phyloP scores from a whole-genome alignment of 1,284 basidiomycete genomes.

The Amylostereum areolatum region DNA sequence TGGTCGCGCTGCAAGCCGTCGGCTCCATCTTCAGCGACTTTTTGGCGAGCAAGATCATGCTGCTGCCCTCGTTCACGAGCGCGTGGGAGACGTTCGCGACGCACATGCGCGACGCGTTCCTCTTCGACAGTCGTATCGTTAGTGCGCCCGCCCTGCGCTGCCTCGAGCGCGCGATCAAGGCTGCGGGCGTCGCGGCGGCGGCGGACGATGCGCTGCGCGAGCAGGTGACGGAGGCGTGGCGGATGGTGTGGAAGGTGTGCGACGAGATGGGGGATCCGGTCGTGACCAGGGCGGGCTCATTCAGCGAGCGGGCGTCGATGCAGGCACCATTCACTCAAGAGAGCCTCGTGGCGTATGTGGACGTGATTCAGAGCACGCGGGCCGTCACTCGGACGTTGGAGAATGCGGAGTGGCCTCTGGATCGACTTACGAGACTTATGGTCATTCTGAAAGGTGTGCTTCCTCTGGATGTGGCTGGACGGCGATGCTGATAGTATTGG shows the following conservation, averaged over 20 bases:
- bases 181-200: constrained; percentile 26
- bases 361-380: constrained; percentile 61
- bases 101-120: constrained; percentile 64
- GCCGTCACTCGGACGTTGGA: constrained; percentile 40
- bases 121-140: constrained; percentile 62
- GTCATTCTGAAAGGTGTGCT: constrained; percentile 65
- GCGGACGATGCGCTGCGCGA: constrained; percentile 25
- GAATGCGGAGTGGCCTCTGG: constrained; percentile 58
- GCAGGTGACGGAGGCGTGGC: constrained; percentile 44
- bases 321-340: constrained; percentile 75
- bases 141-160: constrained; percentile 78
- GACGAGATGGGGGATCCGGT: constrained; percentile 60
- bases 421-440: constrained; percentile 64
- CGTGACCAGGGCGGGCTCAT: constrained; percentile 19
- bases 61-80: constrained; percentile 59
- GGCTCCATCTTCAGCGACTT: constrained; percentile 84
- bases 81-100: constrained; percentile 72
- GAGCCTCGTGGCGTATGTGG: constrained; percentile 75
- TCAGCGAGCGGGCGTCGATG: constrained; percentile 8
- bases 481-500: neutral
- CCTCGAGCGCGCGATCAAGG: constrained; percentile 71
- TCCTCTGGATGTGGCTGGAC: constrained; percentile 17
- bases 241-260: constrained; percentile 68
- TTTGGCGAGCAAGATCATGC: constrained; percentile 66
- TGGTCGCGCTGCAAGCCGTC: constrained; percentile 79